Base-by-base conservation (phyloP, 169 alveolate genomes). In the Toxoplasma gondii region DNA sequence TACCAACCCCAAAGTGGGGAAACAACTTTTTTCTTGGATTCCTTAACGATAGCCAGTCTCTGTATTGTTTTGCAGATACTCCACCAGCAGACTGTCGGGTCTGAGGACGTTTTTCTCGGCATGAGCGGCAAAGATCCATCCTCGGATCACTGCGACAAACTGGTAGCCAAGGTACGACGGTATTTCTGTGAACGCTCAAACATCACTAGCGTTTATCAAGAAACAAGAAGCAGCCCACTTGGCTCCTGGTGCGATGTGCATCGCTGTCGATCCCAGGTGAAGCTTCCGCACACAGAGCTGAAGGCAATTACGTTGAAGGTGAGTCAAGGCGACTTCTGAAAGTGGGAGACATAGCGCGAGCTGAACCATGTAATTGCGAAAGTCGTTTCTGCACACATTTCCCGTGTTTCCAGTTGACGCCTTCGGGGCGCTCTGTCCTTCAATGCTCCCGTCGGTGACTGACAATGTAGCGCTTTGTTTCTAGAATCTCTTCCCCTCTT, bases 141-240 rank as follows among this genome's bases (percentile, higher is more conserved):
- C 12, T 39, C 90, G 22, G 90, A 82, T n/a, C 90, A 82, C 90
- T 82, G 90, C 90, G 90, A 82, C 67, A 82, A 82, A 44, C 36
- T 82, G 27, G 67, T 82, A 17, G 67, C 36, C 54, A 82, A 82
- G 90, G 90, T 82, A 36, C 34, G 41, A 39, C 27, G 34, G 78
- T 0, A 0, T 7, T 64, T 31, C 34, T 64, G 36, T 19, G 10
- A 64, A 9, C 29, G 34, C 34, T 19, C 78, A 64, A 19, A 0
- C 78, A 64, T 9, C 58, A 17, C 58, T 31, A 17, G 29, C 78
- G 78, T 19, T 4, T 17, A 64, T 49, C 58, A 64, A 10, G 78
- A 64, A 64, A 19, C 34, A 19, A 31, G 27, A 31, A 64, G 27
- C 34, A 19, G 34, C 27, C 36, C 29, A 29, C 78, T 64, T 29